A percentile compares a stretch with the other conserved stretches of the same genome.
phyloP scores from a whole-genome alignment of 2,329 filamentous ascomycete species.

The Alternaria arborescens region DNA sequence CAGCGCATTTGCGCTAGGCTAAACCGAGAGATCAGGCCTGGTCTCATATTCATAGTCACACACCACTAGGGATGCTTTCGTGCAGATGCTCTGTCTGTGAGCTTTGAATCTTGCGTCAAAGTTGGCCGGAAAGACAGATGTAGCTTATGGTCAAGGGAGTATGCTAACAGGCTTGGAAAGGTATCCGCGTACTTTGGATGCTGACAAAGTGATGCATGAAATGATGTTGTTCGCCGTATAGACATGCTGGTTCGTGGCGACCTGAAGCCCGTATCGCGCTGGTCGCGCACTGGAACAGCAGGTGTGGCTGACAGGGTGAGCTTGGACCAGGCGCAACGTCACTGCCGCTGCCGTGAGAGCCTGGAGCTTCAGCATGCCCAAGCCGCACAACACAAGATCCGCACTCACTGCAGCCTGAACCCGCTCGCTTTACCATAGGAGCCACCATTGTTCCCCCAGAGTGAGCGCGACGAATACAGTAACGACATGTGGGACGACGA shows the following conservation, averaged over 20 bases:
- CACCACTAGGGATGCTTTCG: too few relatives aligned
- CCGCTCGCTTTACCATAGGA: not conserved
- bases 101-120: too few relatives aligned
- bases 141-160: too few relatives aligned
- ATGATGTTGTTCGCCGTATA: not conserved
- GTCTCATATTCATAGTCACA: too few relatives aligned
- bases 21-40: too few relatives aligned
- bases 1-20: too few relatives aligned
- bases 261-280: not conserved
- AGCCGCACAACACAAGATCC: conserved; percentile 5
- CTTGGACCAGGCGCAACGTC: conserved; percentile 19
- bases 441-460: not conserved
- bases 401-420: not conserved
- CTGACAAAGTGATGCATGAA: not conserved
- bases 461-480: not conserved
- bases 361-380: conserved; percentile 15
- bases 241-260: too few relatives aligned
- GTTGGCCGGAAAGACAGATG: too few relatives aligned
- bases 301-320: conserved; percentile 10
- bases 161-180: too few relatives aligned
- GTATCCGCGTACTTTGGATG: too few relatives aligned
- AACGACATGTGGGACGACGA: conserved; percentile 95
- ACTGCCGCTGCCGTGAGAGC: conserved; percentile 16
- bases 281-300: not conserved
- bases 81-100: too few relatives aligned